Evolutionary conservation across 176 grass and related monocot genomes (phyloP).

Genomic region (Oryza punctata): DNA sequence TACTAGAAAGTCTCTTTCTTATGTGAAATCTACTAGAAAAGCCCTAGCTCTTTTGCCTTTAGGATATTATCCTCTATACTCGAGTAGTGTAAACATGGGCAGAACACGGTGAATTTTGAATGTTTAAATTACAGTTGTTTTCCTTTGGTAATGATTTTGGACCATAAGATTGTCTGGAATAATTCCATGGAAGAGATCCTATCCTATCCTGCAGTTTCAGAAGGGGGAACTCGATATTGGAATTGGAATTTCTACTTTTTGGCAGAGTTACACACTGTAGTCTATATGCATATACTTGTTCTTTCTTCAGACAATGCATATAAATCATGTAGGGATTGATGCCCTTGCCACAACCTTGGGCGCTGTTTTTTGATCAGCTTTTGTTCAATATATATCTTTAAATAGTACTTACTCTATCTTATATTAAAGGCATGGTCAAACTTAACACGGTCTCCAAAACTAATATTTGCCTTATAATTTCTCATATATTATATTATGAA

Average conservation of each 20-base stretch:
- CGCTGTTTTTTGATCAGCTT: no score
- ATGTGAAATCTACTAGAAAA: neutral
- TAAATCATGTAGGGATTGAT: no score
- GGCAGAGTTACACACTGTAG: conserved; percentile 19
- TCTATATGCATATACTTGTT: neutral
- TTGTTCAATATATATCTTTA: neutral
- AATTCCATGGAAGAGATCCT: neutral
- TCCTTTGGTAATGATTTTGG: neutral
- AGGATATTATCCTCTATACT: neutral
- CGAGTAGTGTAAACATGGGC: neutral
- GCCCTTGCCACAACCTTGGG: no score
- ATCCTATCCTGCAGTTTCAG: neutral
- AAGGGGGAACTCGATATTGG: neutral
- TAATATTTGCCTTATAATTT: no score
- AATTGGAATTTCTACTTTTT: conserved; percentile 3
- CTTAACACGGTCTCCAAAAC: no score
- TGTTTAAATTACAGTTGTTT: neutral
- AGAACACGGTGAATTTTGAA: neutral
- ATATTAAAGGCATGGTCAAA: no score
- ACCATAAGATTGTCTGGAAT: neutral
- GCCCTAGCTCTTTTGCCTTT: neutral
- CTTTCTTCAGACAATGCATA: neutral
- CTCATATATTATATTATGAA: no score
- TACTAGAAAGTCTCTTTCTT: neutral
- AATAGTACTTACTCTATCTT: no score